phyloP scores from a whole-genome alignment of 805 yeast genomes.

The Suhomyces emberorum region DNA sequence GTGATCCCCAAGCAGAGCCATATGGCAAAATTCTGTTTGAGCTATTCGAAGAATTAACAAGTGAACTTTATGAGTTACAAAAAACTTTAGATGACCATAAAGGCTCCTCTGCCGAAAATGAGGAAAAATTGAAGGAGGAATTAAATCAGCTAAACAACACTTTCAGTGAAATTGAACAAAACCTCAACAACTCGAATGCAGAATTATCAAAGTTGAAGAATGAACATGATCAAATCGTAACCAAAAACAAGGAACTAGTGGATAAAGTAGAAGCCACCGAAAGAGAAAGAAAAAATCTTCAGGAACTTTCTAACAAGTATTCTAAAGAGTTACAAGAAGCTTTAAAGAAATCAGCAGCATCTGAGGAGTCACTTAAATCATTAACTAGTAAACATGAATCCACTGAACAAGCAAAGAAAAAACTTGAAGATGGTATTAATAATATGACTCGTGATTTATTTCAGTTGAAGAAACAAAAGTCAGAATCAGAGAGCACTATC shows the following conservation, averaged over 20 bases:
- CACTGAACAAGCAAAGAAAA: conserved; percentile 46
- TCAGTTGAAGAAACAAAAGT: conserved; percentile 58
- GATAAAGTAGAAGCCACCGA: conserved; percentile 23
- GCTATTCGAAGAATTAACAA: conserved; percentile 46
- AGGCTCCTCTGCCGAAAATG: conserved; percentile 15
- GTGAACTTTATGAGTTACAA: conserved; percentile 26
- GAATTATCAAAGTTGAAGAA: conserved; percentile 26
- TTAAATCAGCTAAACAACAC: conserved; percentile 10
- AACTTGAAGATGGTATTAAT: conserved; percentile 83
- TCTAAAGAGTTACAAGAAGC: conserved; percentile 31
- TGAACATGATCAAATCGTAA: conserved; percentile 18
- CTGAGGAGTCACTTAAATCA: conserved; percentile 24
- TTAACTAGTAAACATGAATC: conserved; percentile 30
- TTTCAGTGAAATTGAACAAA: conserved; percentile 17
- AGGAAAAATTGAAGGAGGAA: conserved; percentile 17
- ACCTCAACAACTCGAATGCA: conserved; percentile 20
- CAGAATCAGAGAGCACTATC: conserved; percentile 43
- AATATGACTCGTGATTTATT: conserved; percentile 85
- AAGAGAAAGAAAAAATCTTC: conserved; percentile 28
- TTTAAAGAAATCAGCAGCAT: conserved; percentile 20
- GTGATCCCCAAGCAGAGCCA: conserved; percentile 75
- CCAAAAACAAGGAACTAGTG: conserved; percentile 19
- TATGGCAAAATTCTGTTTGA: conserved; percentile 61
- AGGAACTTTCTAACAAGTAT: conserved; percentile 25
- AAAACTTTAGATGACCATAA: conserved; percentile 22